Base-by-base conservation (phyloP, 352 stramenopile genomes). In the Nothophytophthora sp. region DNA sequence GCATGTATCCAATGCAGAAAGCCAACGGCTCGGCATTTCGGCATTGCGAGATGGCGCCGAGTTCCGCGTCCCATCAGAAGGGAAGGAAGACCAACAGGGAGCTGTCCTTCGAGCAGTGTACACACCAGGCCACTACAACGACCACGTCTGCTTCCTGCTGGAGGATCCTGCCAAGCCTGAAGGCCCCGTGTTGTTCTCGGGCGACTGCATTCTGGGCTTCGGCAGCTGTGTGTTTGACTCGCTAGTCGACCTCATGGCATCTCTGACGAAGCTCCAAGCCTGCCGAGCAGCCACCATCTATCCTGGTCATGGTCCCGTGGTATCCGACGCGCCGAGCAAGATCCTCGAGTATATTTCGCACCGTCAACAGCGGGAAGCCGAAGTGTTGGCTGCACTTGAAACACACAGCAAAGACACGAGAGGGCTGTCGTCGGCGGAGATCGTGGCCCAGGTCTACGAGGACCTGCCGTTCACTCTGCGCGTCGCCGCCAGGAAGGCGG, bases 161-260 rank as follows among this genome's bases (percentile, higher is more conserved):
- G 55, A 87, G 25, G 50, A 67, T 20, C 47, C 55, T 15, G 25
- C 55, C 0, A 39, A 34, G 4, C 34, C 70, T 1, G 39, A 63
- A 19, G 33, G 37, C 13, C 20, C 33, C 20, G 40, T 61, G 7
- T 51, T 96, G 8, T 95, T 96, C 51, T 92, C 83, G 1, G 88
- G 86, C 41, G 88, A 96, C 57, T 95, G 86, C 40, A 50, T 97
- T 5, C 56, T 97, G 33, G 88, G 88, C 16, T 73, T 76, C 34
- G 87, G 88, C 9, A 97, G 86, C 41, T 88, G 76, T 50, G 67
- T 95, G 37, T 96, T 97, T 37, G 81, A 94, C 48, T 91, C 89
- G 34, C 72, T 97, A 9, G 39, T 46, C 7, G 71, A 90, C 32
- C 87, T 95, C 40, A 91, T 96, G 80, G 49, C 60, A 19, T 92